Evolutionary conservation across 768 basidiomycete species (phyloP).

Genomic region (Naematelia encephala): DNA sequence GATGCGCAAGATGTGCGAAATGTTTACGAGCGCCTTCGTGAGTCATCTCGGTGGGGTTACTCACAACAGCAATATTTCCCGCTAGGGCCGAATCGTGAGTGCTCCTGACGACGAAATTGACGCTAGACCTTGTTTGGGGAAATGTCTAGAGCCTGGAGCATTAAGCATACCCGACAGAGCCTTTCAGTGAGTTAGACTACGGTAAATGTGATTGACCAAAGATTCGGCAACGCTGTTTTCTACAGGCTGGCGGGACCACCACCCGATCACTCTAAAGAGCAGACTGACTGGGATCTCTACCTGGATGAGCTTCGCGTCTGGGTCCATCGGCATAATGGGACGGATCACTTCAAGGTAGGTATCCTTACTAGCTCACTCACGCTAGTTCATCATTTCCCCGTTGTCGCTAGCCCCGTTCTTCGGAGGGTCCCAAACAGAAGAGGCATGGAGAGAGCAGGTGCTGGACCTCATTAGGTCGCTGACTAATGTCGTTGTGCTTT

Average conservation of each 20-base stretch:
- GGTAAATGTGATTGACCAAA: not conserved
- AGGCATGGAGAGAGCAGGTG: slow-evolving; percentile 14
- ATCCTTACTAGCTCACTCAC: not conserved
- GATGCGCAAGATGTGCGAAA: slow-evolving; percentile 16
- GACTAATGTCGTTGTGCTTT: slow-evolving; percentile 21
- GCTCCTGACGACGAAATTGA: not conserved
- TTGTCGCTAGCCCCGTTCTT: slow-evolving; percentile 16
- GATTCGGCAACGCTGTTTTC: slow-evolving; percentile 19
- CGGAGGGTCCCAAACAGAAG: slow-evolving; percentile 6
- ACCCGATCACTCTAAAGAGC: slow-evolving; percentile 6
- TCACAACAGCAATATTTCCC: slow-evolving; percentile 10
- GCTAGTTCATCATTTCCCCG: slow-evolving; percentile 16
- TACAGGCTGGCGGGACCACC: slow-evolving; percentile 22
- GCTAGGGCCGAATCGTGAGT: slow-evolving; percentile 12
- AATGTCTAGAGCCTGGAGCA: slow-evolving; percentile 18
- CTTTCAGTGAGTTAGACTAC: slow-evolving; percentile 13
- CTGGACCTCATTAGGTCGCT: slow-evolving; percentile 12
- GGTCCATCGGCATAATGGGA: slow-evolving; percentile 6
- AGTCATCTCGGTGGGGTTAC: not conserved
- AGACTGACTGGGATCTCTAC: slow-evolving; percentile 8
- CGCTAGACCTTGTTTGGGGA: slow-evolving; percentile 6
- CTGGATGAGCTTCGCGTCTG: not conserved
- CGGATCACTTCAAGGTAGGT: slow-evolving; percentile 19
- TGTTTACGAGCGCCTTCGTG: slow-evolving; percentile 19
- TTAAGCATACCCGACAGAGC: slow-evolving; percentile 5